Evolutionary conservation across 129 eudicot species (phyloP).

Genomic region (Calendula officinalis): DNA sequence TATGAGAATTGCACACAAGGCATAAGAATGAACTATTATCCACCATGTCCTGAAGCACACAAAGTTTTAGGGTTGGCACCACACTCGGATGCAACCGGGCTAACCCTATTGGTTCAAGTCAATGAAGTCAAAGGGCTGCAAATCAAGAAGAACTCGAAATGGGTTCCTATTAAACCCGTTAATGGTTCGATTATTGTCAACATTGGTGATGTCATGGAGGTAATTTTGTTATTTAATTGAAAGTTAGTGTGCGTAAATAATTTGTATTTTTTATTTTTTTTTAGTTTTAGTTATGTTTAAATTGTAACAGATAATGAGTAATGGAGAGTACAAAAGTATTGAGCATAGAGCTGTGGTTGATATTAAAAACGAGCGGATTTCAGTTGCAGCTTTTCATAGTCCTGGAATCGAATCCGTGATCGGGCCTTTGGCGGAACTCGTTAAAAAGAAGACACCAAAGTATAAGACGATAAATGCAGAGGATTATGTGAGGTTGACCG

Average conservation of each 20-base stretch:
- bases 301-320: slow-evolving; percentile 42
- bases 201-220: slow-evolving; percentile 59
- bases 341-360: slow-evolving; percentile 55
- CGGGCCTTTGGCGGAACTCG: slow-evolving; percentile 34
- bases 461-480: slow-evolving; percentile 31
- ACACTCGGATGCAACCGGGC: slow-evolving; percentile 50
- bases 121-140: slow-evolving; percentile 58
- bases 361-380: slow-evolving; percentile 37
- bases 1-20: slow-evolving; percentile 50
- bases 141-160: slow-evolving; percentile 41
- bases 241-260: background rate
- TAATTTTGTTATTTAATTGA: background rate
- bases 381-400: slow-evolving; percentile 47
- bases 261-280: background rate
- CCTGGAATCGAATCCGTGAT: slow-evolving; percentile 18
- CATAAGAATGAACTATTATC: slow-evolving; percentile 57
- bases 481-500: slow-evolving; percentile 25
- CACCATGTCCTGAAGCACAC: slow-evolving; percentile 48
- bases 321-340: slow-evolving; percentile 47
- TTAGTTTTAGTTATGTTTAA: background rate
- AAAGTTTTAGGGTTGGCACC: slow-evolving; percentile 48
- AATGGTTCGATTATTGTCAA: slow-evolving; percentile 43
- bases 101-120: slow-evolving; percentile 52
- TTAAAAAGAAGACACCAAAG: slow-evolving; percentile 24
- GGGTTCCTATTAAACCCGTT: slow-evolving; percentile 55